A percentile compares a stretch with the other conserved stretches of the same genome.
Conservation (phyloP, 192 early-diverging fungal genomes). For the Geranomyces michiganensis region DNA sequence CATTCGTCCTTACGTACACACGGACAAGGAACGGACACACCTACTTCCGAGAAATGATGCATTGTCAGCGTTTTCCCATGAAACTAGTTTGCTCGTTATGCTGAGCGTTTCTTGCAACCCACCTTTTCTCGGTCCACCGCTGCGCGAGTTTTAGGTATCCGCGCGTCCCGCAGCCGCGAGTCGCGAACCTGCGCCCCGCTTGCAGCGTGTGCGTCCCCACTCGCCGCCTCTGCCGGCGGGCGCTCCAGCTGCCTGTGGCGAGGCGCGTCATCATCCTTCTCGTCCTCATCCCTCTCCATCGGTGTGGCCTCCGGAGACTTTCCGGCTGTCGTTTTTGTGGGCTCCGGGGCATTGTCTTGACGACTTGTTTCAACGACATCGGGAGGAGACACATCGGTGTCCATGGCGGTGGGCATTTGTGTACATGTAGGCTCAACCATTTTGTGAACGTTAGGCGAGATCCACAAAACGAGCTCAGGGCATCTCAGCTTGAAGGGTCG, state of each 20-base stretch:
- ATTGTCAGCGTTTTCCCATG: neutral
- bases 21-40: constrained; percentile 62
- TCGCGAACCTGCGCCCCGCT: neutral
- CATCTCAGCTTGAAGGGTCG: no score
- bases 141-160: neutral
- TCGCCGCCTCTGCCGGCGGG: neutral
- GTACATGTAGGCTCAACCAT: no score
- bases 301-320: neutral
- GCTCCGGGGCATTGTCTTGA: neutral
- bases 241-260: neutral
- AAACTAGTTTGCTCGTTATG: no score
- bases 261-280: neutral
- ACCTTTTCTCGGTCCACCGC: constrained; percentile 5
- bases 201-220: neutral
- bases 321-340: neutral
- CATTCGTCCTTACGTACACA: constrained; percentile 45
- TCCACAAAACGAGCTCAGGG: no score
- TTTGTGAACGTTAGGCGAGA: no score
- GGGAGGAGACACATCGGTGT: neutral
- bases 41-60: neutral
- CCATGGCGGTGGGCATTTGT: no score
- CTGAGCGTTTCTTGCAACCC: neutral
- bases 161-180: neutral
- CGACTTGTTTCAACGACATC: neutral
- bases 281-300: neutral